A percentile compares a stretch with the other conserved stretches of the same genome.
phyloP scores from a whole-genome alignment of 2,329 filamentous ascomycete species.

The Akanthomyces lecanii region DNA sequence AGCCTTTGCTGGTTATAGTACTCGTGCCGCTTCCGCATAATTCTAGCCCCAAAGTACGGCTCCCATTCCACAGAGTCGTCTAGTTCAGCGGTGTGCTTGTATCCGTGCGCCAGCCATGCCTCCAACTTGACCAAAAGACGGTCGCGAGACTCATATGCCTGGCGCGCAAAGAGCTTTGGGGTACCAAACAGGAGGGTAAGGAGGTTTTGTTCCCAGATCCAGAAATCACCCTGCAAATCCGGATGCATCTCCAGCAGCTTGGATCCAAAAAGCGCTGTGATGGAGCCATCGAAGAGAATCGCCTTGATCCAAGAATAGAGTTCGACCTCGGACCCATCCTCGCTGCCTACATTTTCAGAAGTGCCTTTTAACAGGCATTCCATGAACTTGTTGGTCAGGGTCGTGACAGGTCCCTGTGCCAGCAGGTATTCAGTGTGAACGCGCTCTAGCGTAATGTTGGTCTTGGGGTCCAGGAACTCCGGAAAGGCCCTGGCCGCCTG shows the following conservation, averaged over 20 bases:
- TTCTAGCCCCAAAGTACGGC: slow-evolving; percentile 1
- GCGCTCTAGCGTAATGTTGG: background rate
- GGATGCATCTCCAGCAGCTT: slow-evolving; percentile 1
- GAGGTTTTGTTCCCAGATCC: background rate
- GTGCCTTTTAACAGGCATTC: background rate
- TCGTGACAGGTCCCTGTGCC: background rate
- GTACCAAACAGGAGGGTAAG: slow-evolving; percentile 2
- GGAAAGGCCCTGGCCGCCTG: background rate
- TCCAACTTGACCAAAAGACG: background rate
- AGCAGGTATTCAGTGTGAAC: slow-evolving; percentile 1
- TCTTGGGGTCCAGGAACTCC: slow-evolving; percentile 1
- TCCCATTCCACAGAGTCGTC: background rate
- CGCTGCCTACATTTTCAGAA: background rate
- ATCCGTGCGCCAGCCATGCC: slow-evolving; percentile 2
- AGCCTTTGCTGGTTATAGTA: background rate
- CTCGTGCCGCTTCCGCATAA: background rate
- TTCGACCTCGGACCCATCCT: background rate
- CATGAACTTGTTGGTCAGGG: background rate
- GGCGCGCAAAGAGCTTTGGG: background rate
- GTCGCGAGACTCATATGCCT: slow-evolving; percentile 1
- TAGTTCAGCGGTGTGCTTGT: background rate
- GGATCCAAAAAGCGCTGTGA: background rate
- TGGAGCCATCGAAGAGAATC: slow-evolving; percentile 1
- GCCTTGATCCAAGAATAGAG: slow-evolving; percentile 1
- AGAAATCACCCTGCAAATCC: slow-evolving; percentile 1